Evolutionary conservation across 805 yeast genomes (phyloP), one percentile per base, ranked within the genome.

Genomic region (Millerozyma miso): DNA sequence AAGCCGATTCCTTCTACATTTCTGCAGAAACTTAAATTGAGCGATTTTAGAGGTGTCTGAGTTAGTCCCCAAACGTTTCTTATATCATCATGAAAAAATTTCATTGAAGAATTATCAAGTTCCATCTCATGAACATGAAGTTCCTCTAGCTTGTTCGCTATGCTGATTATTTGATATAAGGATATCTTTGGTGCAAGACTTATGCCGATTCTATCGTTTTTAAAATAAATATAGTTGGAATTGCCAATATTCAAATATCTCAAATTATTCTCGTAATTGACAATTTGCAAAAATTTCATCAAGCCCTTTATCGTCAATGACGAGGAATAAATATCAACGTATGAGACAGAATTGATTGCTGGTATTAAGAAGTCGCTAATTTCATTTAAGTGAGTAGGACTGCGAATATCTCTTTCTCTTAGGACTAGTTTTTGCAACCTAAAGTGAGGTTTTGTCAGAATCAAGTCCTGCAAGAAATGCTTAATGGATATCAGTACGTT

Each of bases 251-350:
- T 61, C 67, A 42, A 62, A 55, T 45, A 59, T 59, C 34, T 55
- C 58, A 58, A 56, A 50, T 20, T 61, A 55, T 48, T 59, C 60
- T 12, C 59, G 59, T 17, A 56, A 54, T 49, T 41, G 35, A 63
- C 62, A 32, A 56, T 63, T 4, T 58, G 60, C 32, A 71, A 65
- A 3, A 73, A 59, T 48, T 63, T 65, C 37, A 69, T 58, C 41
- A 72, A 61, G 35, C 68, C 71, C 32, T 64, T 69, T 39, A 50
- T 67, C 19, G 73, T 66, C 32, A 72, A 60, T 34, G 71, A 70
- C 39, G 69, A 63, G 34, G 60, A 61, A 36, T 69, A 71, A 37
- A 75, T 65, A 36, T 60, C 76, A n/a, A 69, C 55, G 3, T 48
- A 46, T 3, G 41, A 19, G n/a, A 70, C 45, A 3, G 40, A 34